A percentile compares a stretch with the other conserved stretches of the same genome.
Conservation (phyloP, 2,329 filamentous ascomycete genomes). For the Aspergillus sergii region DNA sequence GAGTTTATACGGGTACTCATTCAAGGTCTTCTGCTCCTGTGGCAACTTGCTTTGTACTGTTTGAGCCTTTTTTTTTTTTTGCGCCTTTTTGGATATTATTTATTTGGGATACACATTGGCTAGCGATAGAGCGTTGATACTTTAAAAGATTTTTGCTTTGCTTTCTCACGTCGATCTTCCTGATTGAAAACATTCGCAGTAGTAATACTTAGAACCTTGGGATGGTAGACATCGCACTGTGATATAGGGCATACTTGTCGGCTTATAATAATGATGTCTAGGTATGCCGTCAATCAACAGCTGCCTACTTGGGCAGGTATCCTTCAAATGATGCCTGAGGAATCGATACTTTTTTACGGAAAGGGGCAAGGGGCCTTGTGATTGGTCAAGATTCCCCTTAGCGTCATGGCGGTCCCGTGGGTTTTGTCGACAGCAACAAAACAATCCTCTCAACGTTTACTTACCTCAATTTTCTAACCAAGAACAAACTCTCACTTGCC, state of each 20-base stretch:
- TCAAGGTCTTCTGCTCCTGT: not conserved
- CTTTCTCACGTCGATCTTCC: not conserved
- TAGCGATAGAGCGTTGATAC: constrained; percentile 23
- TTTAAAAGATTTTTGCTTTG: not conserved
- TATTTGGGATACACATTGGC: constrained; percentile 12
- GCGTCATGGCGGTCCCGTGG: constrained; percentile 26
- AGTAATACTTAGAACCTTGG: not conserved
- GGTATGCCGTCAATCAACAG: not conserved
- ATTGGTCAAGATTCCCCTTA: constrained; percentile 24
- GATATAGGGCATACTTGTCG: not conserved
- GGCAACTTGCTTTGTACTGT: not conserved
- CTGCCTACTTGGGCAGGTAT: not conserved
- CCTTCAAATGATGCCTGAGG: constrained; percentile 12
- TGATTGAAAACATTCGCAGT: not conserved
- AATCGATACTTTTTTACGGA: not conserved
- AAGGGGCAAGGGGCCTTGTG: constrained; percentile 8
- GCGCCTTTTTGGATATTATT: not conserved
- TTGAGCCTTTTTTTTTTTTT: constrained; percentile 3
- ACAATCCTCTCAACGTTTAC: constrained; percentile 18
- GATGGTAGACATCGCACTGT: not conserved
- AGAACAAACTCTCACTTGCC: constrained; percentile 14
- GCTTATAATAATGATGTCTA: no score
- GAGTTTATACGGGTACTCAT: not conserved
- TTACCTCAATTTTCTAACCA: constrained; percentile 17
- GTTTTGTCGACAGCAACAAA: constrained; percentile 32